Base-by-base conservation (phyloP, 192 early-diverging fungal genomes). In the Coemansia pectinata region DNA sequence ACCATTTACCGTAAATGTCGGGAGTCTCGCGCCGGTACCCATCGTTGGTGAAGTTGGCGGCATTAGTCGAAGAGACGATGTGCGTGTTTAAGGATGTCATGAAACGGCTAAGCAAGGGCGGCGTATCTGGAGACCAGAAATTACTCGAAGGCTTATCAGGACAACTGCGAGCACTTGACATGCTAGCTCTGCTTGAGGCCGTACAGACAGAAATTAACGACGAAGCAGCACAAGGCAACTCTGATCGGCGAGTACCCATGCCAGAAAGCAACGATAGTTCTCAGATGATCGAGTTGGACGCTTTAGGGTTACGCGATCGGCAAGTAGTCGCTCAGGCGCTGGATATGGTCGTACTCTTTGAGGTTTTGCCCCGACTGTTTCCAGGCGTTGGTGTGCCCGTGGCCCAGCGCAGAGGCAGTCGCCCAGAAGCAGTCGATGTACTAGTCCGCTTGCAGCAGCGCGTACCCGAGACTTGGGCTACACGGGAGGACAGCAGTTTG, bases 361-460 rank as follows among this genome's bases (percentile, higher is more conserved):
- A 77, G 38, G 62, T 93, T 11, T 86, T 87, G 62, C 93, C 93
- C 1, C 85, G 83, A 34, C 74, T 92, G 25, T 66, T 87, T 21
- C 85, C 85, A 0, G 91, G 90, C 14, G 88, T 93, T 0, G 93
- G 92, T 1, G 79, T 93, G 25, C 65, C 65, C 1, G 15, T 93
- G 39, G 78, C 78, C 10, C 79, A 86, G 42, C 86, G 91, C 27
- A 61, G 59, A 3, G 88, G 3, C 73, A 84, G 38, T 91, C 88
- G n/a, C 15, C 27, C 27, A 15, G 63, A 78, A 5, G 74, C 70
- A 1, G 75, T 74, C 1, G 52, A 62, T 2, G 61, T 73, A 8
- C 60, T 83, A 17, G 27, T 63, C 14, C 52, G 67, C 14, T 52
- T 71, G 33, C 33, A 53, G 41, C 69, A 75, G 47, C 25, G 63